Base-by-base conservation (phyloP, 371 early-diverging fungal species). In the Rhizopus microsporus region DNA sequence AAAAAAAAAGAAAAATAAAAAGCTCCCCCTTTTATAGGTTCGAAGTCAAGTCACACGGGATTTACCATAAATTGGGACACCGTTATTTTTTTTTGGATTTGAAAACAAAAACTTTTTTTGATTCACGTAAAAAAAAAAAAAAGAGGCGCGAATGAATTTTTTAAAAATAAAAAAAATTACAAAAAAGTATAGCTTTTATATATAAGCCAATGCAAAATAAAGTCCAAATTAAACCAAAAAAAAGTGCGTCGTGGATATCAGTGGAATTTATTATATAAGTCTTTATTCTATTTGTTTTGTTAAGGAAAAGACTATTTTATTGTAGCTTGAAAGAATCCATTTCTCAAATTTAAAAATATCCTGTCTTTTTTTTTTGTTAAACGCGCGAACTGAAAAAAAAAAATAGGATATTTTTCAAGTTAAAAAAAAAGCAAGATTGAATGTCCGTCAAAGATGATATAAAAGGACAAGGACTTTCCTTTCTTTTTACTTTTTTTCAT, bases 1-100 rank as follows among this genome's bases (percentile, higher is more conserved):
- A 46, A 54, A 45, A 45, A 55, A 52, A 59, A 56, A 52, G 35
- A 47, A 63, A 50, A 56, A 53, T 57, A 39, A 48, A 57, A 56
- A 44, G 38, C 38, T 16, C 30, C 53, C 51, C 53, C 17, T 47
- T 63, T 59, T 55, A 59, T 59, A 59, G 9, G 48, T 64, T 64
- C 59, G 10, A 5, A 52, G 30, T 39, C 51, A 44, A 60, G 59
- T 60, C 59, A 60, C 65, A 7, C 2, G 29, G 59, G 45, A 29
- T n/a, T 23, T 2, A 32, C n/a, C 23, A 39, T 32, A 37, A 30
- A 31, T 33, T 16, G 3, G 16, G 29, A 51, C 42, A 15, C 53
- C 52, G 52, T 56, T 59, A 48, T 49, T 32, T 31, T 49, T 37
- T 37, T 49, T 42, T 12, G 37, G 43, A 30, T 34, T 40, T 30